Conservation (phyloP, 495 filamentous ascomycete species). For the Penicillium cinerascens region DNA sequence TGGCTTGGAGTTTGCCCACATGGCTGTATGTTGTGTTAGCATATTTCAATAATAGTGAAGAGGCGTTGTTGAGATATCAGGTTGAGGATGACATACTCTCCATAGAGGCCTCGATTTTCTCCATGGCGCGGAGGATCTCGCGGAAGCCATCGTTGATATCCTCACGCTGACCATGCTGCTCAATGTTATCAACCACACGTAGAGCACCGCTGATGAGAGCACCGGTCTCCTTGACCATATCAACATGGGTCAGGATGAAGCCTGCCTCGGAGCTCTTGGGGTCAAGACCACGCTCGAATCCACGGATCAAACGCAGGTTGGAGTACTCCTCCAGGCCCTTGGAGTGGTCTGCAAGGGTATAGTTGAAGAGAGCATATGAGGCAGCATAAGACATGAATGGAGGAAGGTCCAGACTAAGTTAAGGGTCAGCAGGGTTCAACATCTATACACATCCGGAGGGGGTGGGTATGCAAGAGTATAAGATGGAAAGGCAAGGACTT, state of each 20-base stretch:
- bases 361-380: conserved; percentile 89
- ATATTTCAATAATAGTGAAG: background rate
- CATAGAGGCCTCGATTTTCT: conserved; percentile 72
- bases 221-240: conserved; percentile 78
- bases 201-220: conserved; percentile 66
- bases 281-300: conserved; percentile 83
- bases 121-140: conserved; percentile 59
- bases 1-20: conserved; percentile 84
- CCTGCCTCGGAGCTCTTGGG: conserved; percentile 85
- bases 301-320: conserved; percentile 81
- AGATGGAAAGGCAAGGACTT: conserved; percentile 36
- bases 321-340: conserved; percentile 61
- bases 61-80: background rate
- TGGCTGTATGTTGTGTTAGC: conserved; percentile 44
- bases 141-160: conserved; percentile 62
- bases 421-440: conserved; percentile 1
- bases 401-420: conserved; percentile 40
- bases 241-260: conserved; percentile 78
- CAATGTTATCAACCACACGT: conserved; percentile 59
- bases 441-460: background rate
- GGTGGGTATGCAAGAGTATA: conserved; percentile 1
- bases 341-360: conserved; percentile 62
- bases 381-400: conserved; percentile 96
- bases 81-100: conserved; percentile 50
- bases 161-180: conserved; percentile 41